Percentiles rank a stretch among this genome's conserved stretches.
phyloP scores from a whole-genome alignment of 176 grass and related monocot species.

The Urochloa ruziziensis region DNA sequence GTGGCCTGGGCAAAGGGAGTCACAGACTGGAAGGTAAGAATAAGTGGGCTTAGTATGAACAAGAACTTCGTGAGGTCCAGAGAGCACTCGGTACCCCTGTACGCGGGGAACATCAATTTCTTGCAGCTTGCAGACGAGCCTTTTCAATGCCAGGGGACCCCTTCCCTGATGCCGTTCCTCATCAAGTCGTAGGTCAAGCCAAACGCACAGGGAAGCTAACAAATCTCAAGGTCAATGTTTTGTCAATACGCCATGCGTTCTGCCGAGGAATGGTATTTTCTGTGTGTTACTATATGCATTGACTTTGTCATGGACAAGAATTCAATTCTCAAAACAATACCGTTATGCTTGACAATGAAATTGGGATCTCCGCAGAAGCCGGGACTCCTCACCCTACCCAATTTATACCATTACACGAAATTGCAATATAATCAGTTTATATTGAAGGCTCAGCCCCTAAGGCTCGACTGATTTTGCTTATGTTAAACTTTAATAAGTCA shows the following conservation, averaged over 20 bases:
- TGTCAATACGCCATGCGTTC: background rate
- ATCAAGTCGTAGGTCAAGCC: background rate
- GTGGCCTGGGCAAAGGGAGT: too few species aligned
- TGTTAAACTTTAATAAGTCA: too few species aligned
- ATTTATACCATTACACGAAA: background rate
- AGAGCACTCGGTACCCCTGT: too few species aligned
- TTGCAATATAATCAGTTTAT: too few species aligned
- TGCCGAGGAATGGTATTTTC: background rate
- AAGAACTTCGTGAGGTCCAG: too few species aligned
- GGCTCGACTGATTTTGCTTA: too few species aligned
- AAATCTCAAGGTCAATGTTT: background rate
- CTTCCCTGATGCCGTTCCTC: background rate
- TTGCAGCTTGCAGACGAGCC: background rate
- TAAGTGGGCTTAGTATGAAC: too few species aligned
- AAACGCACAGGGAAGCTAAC: background rate
- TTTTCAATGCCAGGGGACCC: too few species aligned
- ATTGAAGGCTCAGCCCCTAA: too few species aligned
- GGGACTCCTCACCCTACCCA: background rate
- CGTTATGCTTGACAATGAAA: background rate
- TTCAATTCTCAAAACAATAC: background rate
- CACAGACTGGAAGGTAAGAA: too few species aligned
- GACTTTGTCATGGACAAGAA: background rate
- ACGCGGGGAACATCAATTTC: too few species aligned
- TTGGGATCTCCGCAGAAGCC: background rate
- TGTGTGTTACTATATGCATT: background rate